A percentile compares a stretch with the other conserved stretches of the same genome.
Evolutionary conservation across 2,329 filamentous ascomycete genomes (phyloP).

Genomic region (Pseudogymnoascus destructans): DNA sequence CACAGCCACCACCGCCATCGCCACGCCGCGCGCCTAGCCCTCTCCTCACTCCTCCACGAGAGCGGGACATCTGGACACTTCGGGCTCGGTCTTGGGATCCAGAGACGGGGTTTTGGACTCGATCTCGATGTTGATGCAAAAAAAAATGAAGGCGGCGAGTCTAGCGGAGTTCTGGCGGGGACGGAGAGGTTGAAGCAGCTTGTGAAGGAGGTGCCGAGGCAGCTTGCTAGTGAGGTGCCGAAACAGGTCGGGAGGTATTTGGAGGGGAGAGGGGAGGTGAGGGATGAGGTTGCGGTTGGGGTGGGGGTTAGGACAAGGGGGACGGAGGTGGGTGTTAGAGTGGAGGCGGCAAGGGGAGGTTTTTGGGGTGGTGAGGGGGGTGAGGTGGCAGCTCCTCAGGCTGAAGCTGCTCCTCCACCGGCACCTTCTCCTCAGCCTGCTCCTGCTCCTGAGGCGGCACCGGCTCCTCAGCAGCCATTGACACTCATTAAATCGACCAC

Average conservation of each 20-base stretch:
- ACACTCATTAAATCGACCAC: neutral
- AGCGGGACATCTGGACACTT: neutral
- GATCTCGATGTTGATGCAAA: neutral
- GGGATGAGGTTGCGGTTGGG: neutral
- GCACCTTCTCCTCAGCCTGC: neutral
- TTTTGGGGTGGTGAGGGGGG: neutral
- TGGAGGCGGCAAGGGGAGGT: neutral
- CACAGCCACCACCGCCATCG: neutral
- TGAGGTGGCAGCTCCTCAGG: neutral
- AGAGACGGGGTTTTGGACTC: neutral
- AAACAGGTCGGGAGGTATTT: neutral
- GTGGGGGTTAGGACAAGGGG: neutral
- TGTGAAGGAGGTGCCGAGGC: neutral
- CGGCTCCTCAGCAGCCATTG: neutral
- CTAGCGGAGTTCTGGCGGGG: neutral
- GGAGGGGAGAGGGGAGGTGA: neutral
- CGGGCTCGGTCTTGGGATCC: neutral
- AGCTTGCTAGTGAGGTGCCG: neutral
- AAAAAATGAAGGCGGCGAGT: neutral
- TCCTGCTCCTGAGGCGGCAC: neutral
- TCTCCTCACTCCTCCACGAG: neutral
- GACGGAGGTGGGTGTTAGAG: neutral
- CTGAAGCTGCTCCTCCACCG: neutral
- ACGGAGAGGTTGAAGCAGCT: neutral
- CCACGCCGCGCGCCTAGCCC: neutral